Evolutionary conservation across 2,329 filamentous ascomycete species (phyloP).

Genomic region (Cladorrhinum sp.): DNA sequence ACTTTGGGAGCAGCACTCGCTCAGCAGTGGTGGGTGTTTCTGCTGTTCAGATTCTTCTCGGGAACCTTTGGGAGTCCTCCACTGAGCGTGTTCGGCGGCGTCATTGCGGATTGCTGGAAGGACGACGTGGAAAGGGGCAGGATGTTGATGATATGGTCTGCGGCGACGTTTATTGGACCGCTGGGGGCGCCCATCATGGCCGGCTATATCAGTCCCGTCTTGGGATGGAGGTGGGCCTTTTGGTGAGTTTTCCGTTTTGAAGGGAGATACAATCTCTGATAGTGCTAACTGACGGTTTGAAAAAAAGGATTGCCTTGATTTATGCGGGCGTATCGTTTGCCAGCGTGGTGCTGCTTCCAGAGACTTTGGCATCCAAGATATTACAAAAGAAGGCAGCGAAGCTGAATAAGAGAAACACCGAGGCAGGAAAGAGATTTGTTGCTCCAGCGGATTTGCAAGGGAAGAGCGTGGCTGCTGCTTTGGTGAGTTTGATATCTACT

Average conservation of each 20-base stretch:
- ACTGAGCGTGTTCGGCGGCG: conserved; percentile 28
- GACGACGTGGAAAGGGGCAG: conserved; percentile 24
- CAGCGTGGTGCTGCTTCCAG: conserved; percentile 22
- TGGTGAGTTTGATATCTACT: conserved; percentile 19
- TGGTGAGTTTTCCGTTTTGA: too few species aligned
- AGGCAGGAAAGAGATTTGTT: conserved; percentile 16
- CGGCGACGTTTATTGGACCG: conserved; percentile 27
- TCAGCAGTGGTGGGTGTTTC: conserved; percentile 24
- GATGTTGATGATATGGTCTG: conserved; percentile 29
- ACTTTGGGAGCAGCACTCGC: conserved; percentile 23
- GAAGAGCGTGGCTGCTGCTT: conserved; percentile 17
- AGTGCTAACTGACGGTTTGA: too few species aligned
- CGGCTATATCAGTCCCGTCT: conserved; percentile 21
- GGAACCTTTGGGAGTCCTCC: conserved; percentile 29
- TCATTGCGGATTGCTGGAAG: conserved; percentile 27
- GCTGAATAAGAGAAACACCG: conserved; percentile 24
- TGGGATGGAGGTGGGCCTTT: conserved; percentile 29
- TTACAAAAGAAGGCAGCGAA: conserved; percentile 24
- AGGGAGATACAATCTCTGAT: conserved; percentile 10
- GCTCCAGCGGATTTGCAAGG: conserved; percentile 24
- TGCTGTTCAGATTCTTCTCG: conserved; percentile 24
- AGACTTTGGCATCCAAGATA: conserved; percentile 29
- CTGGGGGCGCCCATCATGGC: conserved; percentile 27
- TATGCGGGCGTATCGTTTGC: conserved; percentile 21
- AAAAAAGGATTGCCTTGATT: conserved; percentile 23